These are phyloP conservation scores for Ophiostoma sp. DNA, from an alignment of 2,329 filamentous ascomycete genomes.

Conservation along the genomic window DNA sequence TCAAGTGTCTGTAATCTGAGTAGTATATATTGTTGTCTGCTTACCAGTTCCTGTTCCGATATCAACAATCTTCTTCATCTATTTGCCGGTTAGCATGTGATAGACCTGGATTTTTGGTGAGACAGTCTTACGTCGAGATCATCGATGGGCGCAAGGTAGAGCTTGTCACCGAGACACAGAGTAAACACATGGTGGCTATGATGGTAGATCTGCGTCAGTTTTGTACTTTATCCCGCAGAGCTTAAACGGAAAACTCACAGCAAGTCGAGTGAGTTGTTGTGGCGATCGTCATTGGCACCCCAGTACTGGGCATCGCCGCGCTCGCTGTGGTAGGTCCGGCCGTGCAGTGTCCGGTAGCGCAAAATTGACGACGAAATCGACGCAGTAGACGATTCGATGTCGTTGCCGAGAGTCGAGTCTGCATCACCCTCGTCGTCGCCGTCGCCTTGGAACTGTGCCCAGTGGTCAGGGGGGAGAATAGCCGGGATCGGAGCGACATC, in stretches of 20 bases:
- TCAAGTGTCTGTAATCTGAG: not conserved
- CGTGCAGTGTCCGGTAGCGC: constrained; percentile 33
- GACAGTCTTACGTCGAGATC: constrained; percentile 17
- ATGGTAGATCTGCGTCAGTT: not conserved
- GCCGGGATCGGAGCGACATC: not conserved
- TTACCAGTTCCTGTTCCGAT: constrained; percentile 25
- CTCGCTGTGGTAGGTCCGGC: constrained; percentile 34
- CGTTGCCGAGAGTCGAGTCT: constrained; percentile 19
- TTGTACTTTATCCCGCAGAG: not conserved
- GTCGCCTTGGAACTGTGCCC: not conserved
- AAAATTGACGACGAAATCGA: constrained; percentile 34
- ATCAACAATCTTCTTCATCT: constrained; percentile 21
- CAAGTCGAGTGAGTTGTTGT: constrained; percentile 35
- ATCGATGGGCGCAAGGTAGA: constrained; percentile 31
- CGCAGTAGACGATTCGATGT: constrained; percentile 28
- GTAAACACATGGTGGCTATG: constrained; percentile 21
- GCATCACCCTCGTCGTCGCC: constrained; percentile 11
- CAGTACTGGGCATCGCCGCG: constrained; percentile 32
- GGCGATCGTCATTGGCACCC: constrained; percentile 33
- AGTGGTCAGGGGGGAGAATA: not conserved
- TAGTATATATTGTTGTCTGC: not conserved
- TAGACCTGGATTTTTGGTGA: not conserved
- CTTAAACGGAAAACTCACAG: constrained; percentile 23
- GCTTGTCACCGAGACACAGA: constrained; percentile 27
- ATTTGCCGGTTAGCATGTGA: not conserved